A percentile compares a stretch with the other conserved stretches of the same genome.
These are phyloP conservation scores for Quillaja saponaria DNA, from an alignment of 306 rosid genomes.

Conservation along the genomic window DNA sequence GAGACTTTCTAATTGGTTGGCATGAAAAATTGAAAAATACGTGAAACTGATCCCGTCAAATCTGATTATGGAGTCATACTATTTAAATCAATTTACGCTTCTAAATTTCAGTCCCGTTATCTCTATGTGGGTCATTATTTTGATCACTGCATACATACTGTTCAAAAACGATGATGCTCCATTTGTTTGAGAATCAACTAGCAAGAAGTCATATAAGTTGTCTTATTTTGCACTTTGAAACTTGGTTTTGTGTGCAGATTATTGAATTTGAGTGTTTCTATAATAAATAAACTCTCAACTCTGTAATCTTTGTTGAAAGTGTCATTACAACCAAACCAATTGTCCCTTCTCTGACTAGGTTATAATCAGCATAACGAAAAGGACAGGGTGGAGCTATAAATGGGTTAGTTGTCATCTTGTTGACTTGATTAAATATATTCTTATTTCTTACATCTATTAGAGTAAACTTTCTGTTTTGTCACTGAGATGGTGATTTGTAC, in stretches of 20 bases:
- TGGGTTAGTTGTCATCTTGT: not conserved
- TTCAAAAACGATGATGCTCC: not conserved
- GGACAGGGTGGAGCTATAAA: not conserved
- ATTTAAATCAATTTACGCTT: no score
- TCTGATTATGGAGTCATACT: no score
- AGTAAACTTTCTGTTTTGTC: conserved; percentile 2
- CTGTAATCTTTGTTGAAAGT: not conserved
- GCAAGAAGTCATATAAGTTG: conserved; percentile 3
- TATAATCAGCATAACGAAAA: not conserved
- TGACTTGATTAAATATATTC: conserved; percentile 1
- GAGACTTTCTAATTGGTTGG: no score
- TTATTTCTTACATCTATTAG: not conserved
- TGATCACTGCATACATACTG: no score
- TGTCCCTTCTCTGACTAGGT: conserved; percentile 2
- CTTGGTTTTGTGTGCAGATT: not conserved
- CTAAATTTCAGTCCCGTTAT: no score
- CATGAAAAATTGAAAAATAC: no score
- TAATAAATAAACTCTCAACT: not conserved
- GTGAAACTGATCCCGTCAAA: no score
- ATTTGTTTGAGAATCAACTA: not conserved
- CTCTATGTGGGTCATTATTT: no score
- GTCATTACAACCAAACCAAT: not conserved
- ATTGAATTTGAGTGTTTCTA: not conserved
- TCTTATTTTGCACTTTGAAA: not conserved
- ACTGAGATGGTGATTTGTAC: conserved; percentile 11